Evolutionary conservation across 2,329 filamentous ascomycete genomes (phyloP), one percentile per base, ranked within the genome.

Genomic region (Exophiala spinifera): DNA sequence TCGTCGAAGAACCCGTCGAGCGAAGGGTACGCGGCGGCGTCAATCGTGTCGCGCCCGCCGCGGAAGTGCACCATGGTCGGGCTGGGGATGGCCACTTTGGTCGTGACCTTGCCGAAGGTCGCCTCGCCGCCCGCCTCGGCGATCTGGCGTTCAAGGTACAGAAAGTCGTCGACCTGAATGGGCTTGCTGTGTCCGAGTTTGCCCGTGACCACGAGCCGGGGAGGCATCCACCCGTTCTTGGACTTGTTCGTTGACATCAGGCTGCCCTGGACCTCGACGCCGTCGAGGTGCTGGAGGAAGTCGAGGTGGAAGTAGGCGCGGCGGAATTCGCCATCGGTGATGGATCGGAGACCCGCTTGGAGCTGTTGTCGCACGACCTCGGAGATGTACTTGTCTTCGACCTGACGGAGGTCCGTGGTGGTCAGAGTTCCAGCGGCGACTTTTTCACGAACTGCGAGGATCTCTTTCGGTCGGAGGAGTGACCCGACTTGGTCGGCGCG

Each of bases 11-110:
- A 81, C 21, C 72, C 69, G 45, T 82, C 79, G 8, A 82, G 72
- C 15, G 74, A 74, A 4, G 79, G 79, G 66, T 82, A 82, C 7
- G 78, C 77, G 40, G 70, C 68, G 62, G 73, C 71, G 64, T 77
- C 74, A 65, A 82, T 82, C 61, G 72, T 73, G 19, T 79, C 77
- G 28, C 79, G 72, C 10, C 75, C 77, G 56, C 79, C 78, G 53
- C 79, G 76, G 74, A 83, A 82, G 65, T 82, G 79, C 47, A 82
- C 75, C 79, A 82, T 82, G n/a, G 80, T 82, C 11, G 80, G 80
- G 37, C 70, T 75, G 3, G 80, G 79, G 56, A 83, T 82, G 71
- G 77, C 79, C 28, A 82, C 79, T 66, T 83, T 83, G 37, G 59
- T 43, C 8, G 49, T 61, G 7, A 58, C 59, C 21, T 65, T 63